Base-by-base conservation (phyloP, 73 alveolate genomes). In the Tetrahymena borealis region DNA sequence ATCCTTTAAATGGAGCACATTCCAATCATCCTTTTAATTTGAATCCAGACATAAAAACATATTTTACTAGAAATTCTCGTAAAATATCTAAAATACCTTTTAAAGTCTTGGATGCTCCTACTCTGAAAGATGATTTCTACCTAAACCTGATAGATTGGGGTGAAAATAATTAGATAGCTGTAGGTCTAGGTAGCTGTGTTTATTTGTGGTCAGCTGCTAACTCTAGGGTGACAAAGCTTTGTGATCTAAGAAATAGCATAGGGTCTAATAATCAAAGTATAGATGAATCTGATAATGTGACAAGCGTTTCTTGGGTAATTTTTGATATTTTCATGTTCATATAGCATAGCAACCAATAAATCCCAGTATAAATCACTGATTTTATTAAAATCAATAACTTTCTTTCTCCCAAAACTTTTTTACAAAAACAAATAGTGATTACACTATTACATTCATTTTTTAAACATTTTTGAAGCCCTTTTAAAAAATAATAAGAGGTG, bases 111-210 rank as follows among this genome's bases (percentile, higher is more conserved):
- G 98, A 97, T 91, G 99, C 99, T 8, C 99, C 99, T 36, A 96
- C 98, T 78, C 95, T 98, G 78, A 92, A 97, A 78, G 99, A 98
- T 96, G 99, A 98, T 94, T 98, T 98, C 97, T 98, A 98, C 94
- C 96, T 98, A 35, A 98, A 98, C 91, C 96, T 98, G 31, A 94
- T 98, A 33, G 99, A 98, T 95, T 98, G 99, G 99, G 94, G 98
- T 13, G 78, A 96, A 18, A 91, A 94, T 38, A 97, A 98, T 91
- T 96, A 94, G 90, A 91, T 98, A 33, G 99, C 99, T 2, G 99
- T 98, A 33, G 99, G 98, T 3, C 92, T 97, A 32, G 98, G 98
- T 7, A 93, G 97, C 15, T 91, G 97, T 60, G 98, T 96, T 38
- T 96, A 96, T 78, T 91, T 96, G 38, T 96, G 99, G 97, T 92